These are phyloP conservation scores for Wallacemonas sp. DNA, from an alignment of 208 protist genomes.

Conservation along the genomic window DNA sequence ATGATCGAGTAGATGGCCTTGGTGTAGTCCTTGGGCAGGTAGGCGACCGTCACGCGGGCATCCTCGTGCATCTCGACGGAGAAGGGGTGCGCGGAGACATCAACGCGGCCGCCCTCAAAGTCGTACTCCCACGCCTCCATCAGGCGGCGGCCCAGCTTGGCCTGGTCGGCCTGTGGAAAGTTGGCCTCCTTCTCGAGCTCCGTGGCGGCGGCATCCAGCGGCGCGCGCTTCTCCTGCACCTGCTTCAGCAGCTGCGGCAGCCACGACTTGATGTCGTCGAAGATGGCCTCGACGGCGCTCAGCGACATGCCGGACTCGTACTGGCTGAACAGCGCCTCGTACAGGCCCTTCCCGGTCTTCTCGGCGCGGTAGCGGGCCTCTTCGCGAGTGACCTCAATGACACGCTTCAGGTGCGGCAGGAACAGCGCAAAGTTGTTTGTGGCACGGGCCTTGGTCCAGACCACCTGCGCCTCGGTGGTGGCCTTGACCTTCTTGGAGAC, in stretches of 20 bases:
- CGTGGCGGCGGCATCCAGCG: conserved; percentile 18
- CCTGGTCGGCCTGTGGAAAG: conserved; percentile 47
- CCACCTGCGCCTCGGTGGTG: conserved; percentile 29
- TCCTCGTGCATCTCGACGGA: conserved; percentile 65
- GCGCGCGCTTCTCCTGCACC: conserved; percentile 31
- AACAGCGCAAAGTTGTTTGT: conserved; percentile 56
- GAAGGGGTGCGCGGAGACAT: conserved; percentile 81
- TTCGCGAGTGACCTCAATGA: conserved; percentile 46
- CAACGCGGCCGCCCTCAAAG: conserved; percentile 73
- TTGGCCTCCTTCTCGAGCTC: conserved; percentile 9
- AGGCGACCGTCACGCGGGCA: conserved; percentile 80
- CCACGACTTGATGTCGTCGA: conserved; percentile 61
- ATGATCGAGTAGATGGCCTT: conserved; percentile 58
- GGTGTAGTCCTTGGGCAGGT: conserved; percentile 39
- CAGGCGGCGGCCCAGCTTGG: conserved; percentile 36
- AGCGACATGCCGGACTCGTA: conserved; percentile 72
- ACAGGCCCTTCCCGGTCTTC: conserved; percentile 39
- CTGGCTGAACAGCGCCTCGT: conserved; percentile 59
- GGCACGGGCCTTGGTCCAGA: conserved; percentile 42
- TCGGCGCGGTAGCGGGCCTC: conserved; percentile 35
- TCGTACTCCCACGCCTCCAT: conserved; percentile 68
- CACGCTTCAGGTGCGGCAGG: conserved; percentile 44
- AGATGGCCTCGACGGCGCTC: conserved; percentile 42
- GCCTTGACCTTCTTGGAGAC: conserved; percentile 37
- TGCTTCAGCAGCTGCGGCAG: conserved; percentile 59